phyloP scores from a whole-genome alignment of 768 basidiomycete species.

The Candolleomyces aberdarensis region DNA sequence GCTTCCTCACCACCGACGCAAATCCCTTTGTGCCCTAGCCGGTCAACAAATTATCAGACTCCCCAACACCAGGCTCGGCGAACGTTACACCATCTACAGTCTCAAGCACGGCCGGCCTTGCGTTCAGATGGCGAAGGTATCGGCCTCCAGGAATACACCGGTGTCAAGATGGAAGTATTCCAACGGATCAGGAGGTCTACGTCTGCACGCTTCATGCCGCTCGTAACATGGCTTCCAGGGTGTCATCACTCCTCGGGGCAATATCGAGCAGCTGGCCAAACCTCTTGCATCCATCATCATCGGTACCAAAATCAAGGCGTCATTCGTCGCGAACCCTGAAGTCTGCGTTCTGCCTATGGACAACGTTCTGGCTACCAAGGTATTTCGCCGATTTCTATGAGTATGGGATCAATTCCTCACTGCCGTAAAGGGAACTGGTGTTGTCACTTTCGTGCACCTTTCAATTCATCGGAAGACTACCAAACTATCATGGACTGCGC shows the following conservation, averaged over 20 bases:
- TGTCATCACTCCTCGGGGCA: constrained; percentile 66
- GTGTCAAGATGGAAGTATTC: too few species aligned
- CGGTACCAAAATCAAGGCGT: constrained; percentile 88
- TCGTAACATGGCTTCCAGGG: constrained; percentile 98
- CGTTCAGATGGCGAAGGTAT: constrained; percentile 89
- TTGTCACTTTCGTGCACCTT: constrained; percentile 97
- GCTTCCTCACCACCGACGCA: constrained; percentile 90
- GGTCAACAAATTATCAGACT: constrained; percentile 81
- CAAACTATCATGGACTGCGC: constrained; percentile 84
- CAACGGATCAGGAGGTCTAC: constrained; percentile 67
- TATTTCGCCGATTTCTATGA: constrained; percentile 17
- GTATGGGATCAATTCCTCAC: background rate
- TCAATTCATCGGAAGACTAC: constrained; percentile 97
- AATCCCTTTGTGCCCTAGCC: constrained; percentile 99
- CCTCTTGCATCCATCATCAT: constrained; percentile 77
- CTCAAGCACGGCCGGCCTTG: constrained; percentile 99
- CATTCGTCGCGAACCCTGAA: constrained; percentile 76
- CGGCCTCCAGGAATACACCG: too few species aligned
- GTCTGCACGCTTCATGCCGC: constrained; percentile 86
- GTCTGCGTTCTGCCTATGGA: constrained; percentile 99
- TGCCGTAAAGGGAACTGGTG: constrained; percentile 80
- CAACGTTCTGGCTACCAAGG: constrained; percentile 92
- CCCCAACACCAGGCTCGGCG: constrained; percentile 96
- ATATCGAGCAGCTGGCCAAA: constrained; percentile 70
- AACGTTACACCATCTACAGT: constrained; percentile 97